Conservation (phyloP, 441 rosid species). For the Mallotus repandus region DNA sequence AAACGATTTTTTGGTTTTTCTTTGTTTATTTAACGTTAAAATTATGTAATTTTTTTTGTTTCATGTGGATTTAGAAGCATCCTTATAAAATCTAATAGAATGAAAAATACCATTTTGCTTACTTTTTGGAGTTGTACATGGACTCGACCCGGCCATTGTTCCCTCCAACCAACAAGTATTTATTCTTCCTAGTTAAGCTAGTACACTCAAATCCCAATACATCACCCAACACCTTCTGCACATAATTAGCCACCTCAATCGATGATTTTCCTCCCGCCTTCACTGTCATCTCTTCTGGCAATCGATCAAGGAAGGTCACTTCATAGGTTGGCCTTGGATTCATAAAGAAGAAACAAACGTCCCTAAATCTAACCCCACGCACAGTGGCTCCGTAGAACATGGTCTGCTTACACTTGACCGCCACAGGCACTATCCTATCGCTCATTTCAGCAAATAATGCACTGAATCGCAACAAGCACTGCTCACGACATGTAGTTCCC, state of each 20-base stretch:
- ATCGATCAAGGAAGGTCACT: slow-evolving; percentile 75
- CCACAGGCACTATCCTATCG: slow-evolving; percentile 95
- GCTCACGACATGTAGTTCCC: slow-evolving; percentile 94
- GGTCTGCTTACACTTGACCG: slow-evolving; percentile 76
- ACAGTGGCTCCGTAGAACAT: slow-evolving; percentile 94
- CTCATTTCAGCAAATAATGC: slow-evolving; percentile 94
- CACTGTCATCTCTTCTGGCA: slow-evolving; percentile 79
- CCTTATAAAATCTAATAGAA: not conserved
- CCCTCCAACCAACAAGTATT: slow-evolving; percentile 87
- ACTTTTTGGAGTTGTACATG: slow-evolving; percentile 52
- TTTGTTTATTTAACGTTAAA: too few species aligned
- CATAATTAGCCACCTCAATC: slow-evolving; percentile 89
- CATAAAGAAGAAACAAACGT: slow-evolving; percentile 92
- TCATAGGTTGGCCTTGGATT: slow-evolving; percentile 91
- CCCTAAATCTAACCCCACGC: slow-evolving; percentile 95
- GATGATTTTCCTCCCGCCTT: slow-evolving; percentile 84
- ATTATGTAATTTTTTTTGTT: too few species aligned
- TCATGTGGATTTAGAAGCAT: not conserved
- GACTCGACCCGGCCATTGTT: slow-evolving; percentile 97
- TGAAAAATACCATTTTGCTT: not conserved
- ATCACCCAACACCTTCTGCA: slow-evolving; percentile 79
- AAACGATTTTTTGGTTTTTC: too few species aligned
- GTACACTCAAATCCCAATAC: slow-evolving; percentile 82
- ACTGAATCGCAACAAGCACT: slow-evolving; percentile 75
- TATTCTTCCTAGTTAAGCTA: slow-evolving; percentile 81